Evolutionary conservation across 2,329 filamentous ascomycete genomes (phyloP), one percentile per base, ranked within the genome.

Genomic region (Xylaria sp.): DNA sequence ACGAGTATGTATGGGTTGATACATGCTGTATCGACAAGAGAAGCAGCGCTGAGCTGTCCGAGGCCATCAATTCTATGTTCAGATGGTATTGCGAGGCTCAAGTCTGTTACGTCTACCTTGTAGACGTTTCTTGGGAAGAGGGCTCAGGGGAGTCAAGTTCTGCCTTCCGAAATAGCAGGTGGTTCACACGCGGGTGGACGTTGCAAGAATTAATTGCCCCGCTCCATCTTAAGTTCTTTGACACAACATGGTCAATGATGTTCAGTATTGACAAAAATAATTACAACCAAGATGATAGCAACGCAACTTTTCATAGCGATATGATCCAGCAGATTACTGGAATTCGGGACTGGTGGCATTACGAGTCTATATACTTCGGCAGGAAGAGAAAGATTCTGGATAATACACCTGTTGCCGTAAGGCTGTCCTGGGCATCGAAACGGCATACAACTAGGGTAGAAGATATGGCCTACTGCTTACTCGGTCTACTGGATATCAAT

Each of bases 401-500:
- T n/a, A n/a, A n/a, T 23, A 23, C 2, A 23, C 46, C 46, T 23
- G 23, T 49, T 28, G 23, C 46, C 11, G 28, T 11, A 11, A 49
- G 28, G 23, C 11, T 49, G 6, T 49, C 46, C 1, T 71, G 63
- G 63, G 59, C 26, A 17, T 64, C 69, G 4, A 15, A 23, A 1
- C 60, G 66, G n/a, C 20, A 15, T n/a, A 66, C 66, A 13, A 51
- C 54, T 28, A 38, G 66, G 15, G n/a, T 60, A 48, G 66, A 71
- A 33, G 69, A 66, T 38, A 51, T 60, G 33, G 65, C 66, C 11
- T 69, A 69, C 42, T 67, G 54, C 13, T 28, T 69, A 40, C 67
- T 69, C 11, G 64, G 67, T 13, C 42, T 69, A 1, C 6, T 67
- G 1, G 54, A 53, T 20, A 42, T 69, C 2, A 61, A 61, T 13